Evolutionary conservation across 1,139 yeast species (phyloP).

Genomic region (Torulaspora globosa): DNA sequence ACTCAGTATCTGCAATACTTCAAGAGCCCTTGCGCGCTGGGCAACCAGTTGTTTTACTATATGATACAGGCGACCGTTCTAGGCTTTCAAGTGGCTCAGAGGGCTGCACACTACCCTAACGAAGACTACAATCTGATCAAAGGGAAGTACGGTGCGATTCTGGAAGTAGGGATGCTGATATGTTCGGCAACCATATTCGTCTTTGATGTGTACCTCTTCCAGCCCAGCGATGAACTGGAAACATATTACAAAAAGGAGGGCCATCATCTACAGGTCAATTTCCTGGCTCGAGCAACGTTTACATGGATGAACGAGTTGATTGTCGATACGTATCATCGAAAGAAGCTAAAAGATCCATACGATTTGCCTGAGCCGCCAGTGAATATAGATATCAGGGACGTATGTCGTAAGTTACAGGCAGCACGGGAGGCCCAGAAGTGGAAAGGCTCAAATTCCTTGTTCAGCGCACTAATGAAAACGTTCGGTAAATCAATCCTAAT

Average conservation of each 20-base stretch:
- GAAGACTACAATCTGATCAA: constrained; percentile 32
- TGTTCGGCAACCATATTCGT: constrained; percentile 40
- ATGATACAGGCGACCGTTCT: constrained; percentile 22
- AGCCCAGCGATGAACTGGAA: constrained; percentile 45
- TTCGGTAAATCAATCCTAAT: constrained; percentile 46
- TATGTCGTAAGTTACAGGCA: constrained; percentile 35
- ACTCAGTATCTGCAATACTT: constrained; percentile 34
- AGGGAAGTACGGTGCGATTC: constrained; percentile 26
- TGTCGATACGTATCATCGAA: constrained; percentile 45
- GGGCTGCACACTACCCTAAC: constrained; percentile 25
- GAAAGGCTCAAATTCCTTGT: constrained; percentile 40
- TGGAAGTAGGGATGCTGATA: constrained; percentile 27
- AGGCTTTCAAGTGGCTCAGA: constrained; percentile 30
- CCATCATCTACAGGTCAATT: constrained; percentile 43
- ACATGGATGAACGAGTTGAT: constrained; percentile 61
- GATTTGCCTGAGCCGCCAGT: constrained; percentile 56
- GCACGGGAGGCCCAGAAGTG: constrained; percentile 42
- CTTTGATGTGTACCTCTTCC: constrained; percentile 41
- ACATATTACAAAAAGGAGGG: constrained; percentile 39
- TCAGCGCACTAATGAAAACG: constrained; percentile 44
- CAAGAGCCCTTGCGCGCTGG: constrained; percentile 36
- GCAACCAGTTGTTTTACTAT: constrained; percentile 35
- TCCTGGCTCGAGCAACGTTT: constrained; percentile 51
- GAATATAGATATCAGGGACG: constrained; percentile 42
- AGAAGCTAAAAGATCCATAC: constrained; percentile 45